A percentile compares a stretch with the other conserved stretches of the same genome.
Evolutionary conservation across 345 rosid genomes (phyloP).

Genomic region (Raphanus sativus): DNA sequence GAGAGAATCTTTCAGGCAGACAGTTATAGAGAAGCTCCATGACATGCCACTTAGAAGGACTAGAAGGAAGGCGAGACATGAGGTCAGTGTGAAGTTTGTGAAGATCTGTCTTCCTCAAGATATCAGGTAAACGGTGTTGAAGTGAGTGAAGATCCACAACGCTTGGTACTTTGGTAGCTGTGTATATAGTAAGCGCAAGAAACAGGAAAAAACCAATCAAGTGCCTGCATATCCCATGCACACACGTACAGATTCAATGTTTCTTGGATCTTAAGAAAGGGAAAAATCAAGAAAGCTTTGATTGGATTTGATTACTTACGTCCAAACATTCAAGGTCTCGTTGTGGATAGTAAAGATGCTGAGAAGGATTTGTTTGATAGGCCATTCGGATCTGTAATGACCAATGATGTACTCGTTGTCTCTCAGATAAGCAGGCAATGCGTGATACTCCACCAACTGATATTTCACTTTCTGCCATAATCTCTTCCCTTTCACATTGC

Average conservation of each 20-base stretch:
- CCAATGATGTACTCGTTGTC: conserved; percentile 87
- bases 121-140: conserved; percentile 63
- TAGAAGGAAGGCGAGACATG: conserved; percentile 66
- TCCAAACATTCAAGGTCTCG: conserved; percentile 95
- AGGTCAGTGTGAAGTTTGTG: conserved; percentile 65
- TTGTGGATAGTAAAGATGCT: conserved; percentile 87
- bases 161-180: conserved; percentile 74
- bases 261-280: neutral
- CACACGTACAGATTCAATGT: neutral
- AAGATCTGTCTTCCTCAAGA: conserved; percentile 68
- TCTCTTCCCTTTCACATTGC: conserved; percentile 71
- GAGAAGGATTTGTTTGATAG: conserved; percentile 75
- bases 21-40: conserved; percentile 81
- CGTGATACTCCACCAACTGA: conserved; percentile 88
- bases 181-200: conserved; percentile 81
- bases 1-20: conserved; percentile 78
- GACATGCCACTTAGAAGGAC: conserved; percentile 80
- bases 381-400: conserved; percentile 93
- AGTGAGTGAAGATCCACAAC: conserved; percentile 81
- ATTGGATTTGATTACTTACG: conserved; percentile 48
- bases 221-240: conserved; percentile 60
- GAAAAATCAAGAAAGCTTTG: neutral
- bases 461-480: conserved; percentile 85
- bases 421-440: conserved; percentile 77
- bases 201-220: conserved; percentile 97